Evolutionary conservation across 352 stramenopile genomes (phyloP), one percentile per base, ranked within the genome.

Genomic region (Phytophthora pistaciae): DNA sequence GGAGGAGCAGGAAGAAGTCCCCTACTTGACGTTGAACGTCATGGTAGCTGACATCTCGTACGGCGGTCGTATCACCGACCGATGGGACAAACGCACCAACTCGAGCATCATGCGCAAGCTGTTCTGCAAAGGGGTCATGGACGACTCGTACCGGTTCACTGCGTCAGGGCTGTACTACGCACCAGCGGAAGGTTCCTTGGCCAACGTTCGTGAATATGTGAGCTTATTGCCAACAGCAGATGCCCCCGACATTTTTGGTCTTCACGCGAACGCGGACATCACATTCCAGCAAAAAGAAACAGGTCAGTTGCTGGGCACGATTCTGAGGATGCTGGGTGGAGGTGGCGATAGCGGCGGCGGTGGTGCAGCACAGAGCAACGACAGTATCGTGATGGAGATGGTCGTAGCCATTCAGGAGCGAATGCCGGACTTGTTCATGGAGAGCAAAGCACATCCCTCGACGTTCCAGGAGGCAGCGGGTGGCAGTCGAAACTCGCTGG

Each of bases 21-120:
- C 96, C 40, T 98, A 96, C 64, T 79, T 98, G 64, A 98, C 95
- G 20, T 70, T 99, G 25, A 98, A 98, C 65, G 92, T 98, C 44
- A 98, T 98, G 81, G 93, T 99, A 5, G 95, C 93, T 7, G 95
- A 98, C 65, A 97, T 99, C 44, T 98, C 93, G 16, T 99, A 98
- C 78, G 96, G 96, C 52, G 96, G 96, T 5, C 84, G 95, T 31
- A 98, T 98, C 66, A 99, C 96, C 1, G 96, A 99, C 73, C 86
- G 88, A 9, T 98, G 92, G 96, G 96, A 99, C 70, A 98, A 98
- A 66, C 87, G 92, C 23, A 98, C 95, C 3, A 98, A 98, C 75
- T 94, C 93, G 46, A 98, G 88, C 63, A 98, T 98, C 72, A 95
- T 99, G 82, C 85, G 91, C 31, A 96, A 97, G 57, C 93, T 97